Conservation (phyloP, 805 yeast genomes). For the Pichia manshurica region DNA sequence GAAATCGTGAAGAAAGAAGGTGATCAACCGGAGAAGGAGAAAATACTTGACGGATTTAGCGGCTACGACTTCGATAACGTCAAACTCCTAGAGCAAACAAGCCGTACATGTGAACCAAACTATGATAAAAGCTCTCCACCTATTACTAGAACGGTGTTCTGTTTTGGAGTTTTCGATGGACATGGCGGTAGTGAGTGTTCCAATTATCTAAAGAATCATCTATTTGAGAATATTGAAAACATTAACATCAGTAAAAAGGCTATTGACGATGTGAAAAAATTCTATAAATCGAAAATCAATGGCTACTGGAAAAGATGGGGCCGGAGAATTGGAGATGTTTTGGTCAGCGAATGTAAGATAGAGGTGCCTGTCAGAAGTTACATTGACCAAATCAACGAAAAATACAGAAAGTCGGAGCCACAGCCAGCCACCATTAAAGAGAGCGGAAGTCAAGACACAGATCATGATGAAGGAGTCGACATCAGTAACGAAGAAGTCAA, state of each 20-base stretch:
- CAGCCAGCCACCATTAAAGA: not conserved
- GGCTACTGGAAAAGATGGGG: constrained; percentile 85
- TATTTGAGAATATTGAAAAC: constrained; percentile 49
- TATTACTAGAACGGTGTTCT: constrained; percentile 42
- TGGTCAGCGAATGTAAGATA: constrained; percentile 5
- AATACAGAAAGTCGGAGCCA: constrained; percentile 4
- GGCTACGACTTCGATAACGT: constrained; percentile 5
- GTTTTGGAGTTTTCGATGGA: constrained; percentile 82
- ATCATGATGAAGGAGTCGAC: not conserved
- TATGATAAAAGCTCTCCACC: constrained; percentile 9
- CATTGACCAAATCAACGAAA: constrained; percentile 8
- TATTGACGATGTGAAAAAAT: constrained; percentile 39
- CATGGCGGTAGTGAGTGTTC: constrained; percentile 87
- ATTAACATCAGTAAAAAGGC: constrained; percentile 32
- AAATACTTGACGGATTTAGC: not conserved
- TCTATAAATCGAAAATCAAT: constrained; percentile 58
- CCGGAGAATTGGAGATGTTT: constrained; percentile 29
- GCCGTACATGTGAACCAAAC: constrained; percentile 11
- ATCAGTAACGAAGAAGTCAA: not conserved
- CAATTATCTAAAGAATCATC: constrained; percentile 46
- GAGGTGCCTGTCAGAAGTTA: not conserved
- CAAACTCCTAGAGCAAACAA: constrained; percentile 12
- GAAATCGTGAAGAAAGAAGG: not conserved
- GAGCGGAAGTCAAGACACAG: not conserved
- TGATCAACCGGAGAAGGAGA: not conserved